Base-by-base conservation (phyloP, 2,329 filamentous ascomycete genomes). In the Xylariaceae sp. region DNA sequence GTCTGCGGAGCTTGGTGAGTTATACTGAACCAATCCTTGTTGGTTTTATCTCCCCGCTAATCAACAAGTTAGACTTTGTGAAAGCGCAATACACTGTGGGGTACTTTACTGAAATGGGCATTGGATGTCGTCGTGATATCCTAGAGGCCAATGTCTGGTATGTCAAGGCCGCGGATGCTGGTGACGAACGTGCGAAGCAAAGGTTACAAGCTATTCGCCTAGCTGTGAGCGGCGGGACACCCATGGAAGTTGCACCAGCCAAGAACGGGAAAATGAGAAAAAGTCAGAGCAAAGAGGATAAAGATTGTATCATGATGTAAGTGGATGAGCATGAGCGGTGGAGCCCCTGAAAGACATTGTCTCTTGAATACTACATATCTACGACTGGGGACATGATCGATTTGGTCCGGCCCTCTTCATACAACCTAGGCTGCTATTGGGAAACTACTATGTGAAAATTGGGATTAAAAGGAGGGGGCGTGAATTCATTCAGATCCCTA, bases 81-180 rank as follows among this genome's bases (percentile, higher is more conserved):
- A 84, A 84, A 64, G 94, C 94, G n/a, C 85, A 96, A 70, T 99
- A 97, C 65, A 90, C 94, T 0, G 84, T 96, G 27, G 94, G 91
- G 44, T 97, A 96, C 73, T 99, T 99, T 70, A 96, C 91, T 4
- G 94, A 99, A 71, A 96, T 95, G 89, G 94, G 94, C 59, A 96
- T 99, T 64, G 94, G 94, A 48, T 96, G 91, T 70, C 88, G 91
- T 39, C 85, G 90, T 47, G 94, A 99, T 70, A 85, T 92, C n/a
- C 80, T 99, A 43, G 91, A 96, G 71, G 92, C 94, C 63, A 99
- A 99, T 67, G 89, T 96, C 34, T 97, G 91, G 92, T 99, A 99
- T 69, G 92, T 99, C 63, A 89, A 89, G 71, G 94, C 94, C 4
- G 92, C 94, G 12, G 92, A 96, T 62, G 83, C 89, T 48, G 94